phyloP scores from a whole-genome alignment of 306 rosid species.

The Cucurbita argyrosperma region DNA sequence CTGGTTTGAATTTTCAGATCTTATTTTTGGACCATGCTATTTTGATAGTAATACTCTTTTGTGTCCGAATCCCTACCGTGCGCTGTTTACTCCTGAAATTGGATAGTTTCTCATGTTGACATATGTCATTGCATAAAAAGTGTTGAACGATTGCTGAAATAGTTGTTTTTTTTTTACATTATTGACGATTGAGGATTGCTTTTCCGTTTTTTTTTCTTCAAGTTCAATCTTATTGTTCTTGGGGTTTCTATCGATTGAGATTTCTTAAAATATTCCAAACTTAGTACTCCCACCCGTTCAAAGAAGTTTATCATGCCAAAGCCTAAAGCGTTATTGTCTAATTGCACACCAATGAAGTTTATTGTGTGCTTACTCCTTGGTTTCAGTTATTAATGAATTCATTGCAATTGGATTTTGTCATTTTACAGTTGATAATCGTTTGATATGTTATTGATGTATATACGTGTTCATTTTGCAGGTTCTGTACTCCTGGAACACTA shows the following conservation, averaged over 20 bases:
- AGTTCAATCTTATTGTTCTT: background rate
- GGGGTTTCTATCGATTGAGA: background rate
- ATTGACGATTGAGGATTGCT: background rate
- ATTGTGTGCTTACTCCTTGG: background rate
- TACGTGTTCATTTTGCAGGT: constrained; percentile 21
- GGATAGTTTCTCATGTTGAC: background rate
- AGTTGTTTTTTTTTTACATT: background rate
- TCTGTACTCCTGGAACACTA: constrained; percentile 28
- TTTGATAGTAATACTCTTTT: background rate
- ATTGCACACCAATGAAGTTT: background rate
- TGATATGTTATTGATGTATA: background rate
- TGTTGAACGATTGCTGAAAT: background rate
- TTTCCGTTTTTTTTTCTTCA: background rate
- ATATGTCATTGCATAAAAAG: background rate
- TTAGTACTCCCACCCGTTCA: background rate
- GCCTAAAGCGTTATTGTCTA: background rate
- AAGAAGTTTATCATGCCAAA: background rate
- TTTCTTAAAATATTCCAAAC: background rate
- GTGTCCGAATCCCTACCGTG: background rate
- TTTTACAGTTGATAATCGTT: background rate
- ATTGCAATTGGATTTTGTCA: background rate
- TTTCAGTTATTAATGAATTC: background rate
- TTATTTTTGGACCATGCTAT: background rate
- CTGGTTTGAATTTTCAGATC: background rate
- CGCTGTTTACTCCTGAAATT: background rate